Conservation (phyloP, 2,329 filamentous ascomycete species). For the Epichloe glyceriae region DNA sequence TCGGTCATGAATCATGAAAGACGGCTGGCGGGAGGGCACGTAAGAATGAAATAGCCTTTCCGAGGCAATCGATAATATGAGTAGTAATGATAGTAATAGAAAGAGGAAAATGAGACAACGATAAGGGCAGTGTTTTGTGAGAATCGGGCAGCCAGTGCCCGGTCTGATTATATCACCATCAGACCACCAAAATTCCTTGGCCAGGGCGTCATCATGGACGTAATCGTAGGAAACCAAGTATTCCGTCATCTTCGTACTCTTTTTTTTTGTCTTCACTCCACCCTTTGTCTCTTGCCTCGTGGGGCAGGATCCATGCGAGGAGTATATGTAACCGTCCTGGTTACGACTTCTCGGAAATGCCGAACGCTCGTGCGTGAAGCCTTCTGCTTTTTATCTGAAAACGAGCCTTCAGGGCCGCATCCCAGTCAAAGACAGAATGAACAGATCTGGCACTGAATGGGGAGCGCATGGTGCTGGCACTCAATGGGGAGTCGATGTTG, state of each 20-base stretch:
- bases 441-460: constrained; percentile 58
- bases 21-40: neutral
- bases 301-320: constrained; percentile 77
- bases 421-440: constrained; percentile 69
- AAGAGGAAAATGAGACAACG: neutral
- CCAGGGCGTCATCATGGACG: constrained; percentile 1
- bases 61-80: neutral
- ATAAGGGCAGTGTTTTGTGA: neutral
- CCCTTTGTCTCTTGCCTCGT: constrained; percentile 82
- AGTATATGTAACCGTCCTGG: constrained; percentile 87
- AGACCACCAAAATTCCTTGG: neutral
- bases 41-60: neutral
- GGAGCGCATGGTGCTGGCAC: constrained; percentile 47
- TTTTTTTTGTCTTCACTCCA: constrained; percentile 23
- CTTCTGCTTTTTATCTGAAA: constrained; percentile 47
- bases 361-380: constrained; percentile 48
- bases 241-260: neutral
- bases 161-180: neutral
- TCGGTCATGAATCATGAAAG: neutral
- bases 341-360: constrained; percentile 78
- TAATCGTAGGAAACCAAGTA: constrained; percentile 5
- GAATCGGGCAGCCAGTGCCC: constrained; percentile 1
- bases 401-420: constrained; percentile 53
- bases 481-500: constrained; percentile 54
- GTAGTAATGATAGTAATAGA: neutral